Base-by-base conservation (phyloP, 306 rosid species). In the Acacia acuminata region DNA sequence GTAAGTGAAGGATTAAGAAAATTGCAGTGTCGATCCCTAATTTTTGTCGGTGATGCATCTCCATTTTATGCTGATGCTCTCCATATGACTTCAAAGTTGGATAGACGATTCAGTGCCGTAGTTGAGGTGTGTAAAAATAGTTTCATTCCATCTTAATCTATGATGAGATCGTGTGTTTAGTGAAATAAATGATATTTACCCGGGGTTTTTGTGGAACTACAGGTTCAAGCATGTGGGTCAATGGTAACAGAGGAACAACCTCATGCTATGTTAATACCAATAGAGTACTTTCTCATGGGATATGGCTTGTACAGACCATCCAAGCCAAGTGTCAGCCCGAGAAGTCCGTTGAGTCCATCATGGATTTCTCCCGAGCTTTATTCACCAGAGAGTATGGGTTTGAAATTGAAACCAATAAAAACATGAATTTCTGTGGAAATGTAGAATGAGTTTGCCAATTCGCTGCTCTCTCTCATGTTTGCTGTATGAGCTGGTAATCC, bases 221-320 rank as follows among this genome's bases (percentile, higher is more conserved):
- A 96, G 99, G 99, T 96, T 83, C 98, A 96, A 88, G 91, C 91
- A 82, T 96, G 99, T 17, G 98, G 99, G 55, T 92, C 99, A 36
- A 88, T 94, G 97, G 97, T 96, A 81, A 96, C 98, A 63, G 99
- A 92, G 88, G 99, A 96, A 89, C 99, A 96, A 86, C 99, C 99
- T 60, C 94, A 94, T 74, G 98, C 99, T 7, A 94, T 96, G 99
- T 85, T 91, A 90, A 91, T 94, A 85, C 99, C 99, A 43, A 71
- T 96, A 85, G 98, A 96, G 85, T 94, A 92, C 75, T 96, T 94
- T 80, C 91, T 94, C 42, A 96, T 91, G 97, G 99, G 98, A 72
- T 96, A 91, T 82, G 98, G 99, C 66, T 79, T 94, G 75, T 91
- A 89, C 85, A 88, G 90, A 82, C 94, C 94, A 80, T 88, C 98